A percentile compares a stretch with the other conserved stretches of the same genome.
phyloP scores from a whole-genome alignment of 2,329 filamentous ascomycete genomes.

The Exophiala lecanii-corni region DNA sequence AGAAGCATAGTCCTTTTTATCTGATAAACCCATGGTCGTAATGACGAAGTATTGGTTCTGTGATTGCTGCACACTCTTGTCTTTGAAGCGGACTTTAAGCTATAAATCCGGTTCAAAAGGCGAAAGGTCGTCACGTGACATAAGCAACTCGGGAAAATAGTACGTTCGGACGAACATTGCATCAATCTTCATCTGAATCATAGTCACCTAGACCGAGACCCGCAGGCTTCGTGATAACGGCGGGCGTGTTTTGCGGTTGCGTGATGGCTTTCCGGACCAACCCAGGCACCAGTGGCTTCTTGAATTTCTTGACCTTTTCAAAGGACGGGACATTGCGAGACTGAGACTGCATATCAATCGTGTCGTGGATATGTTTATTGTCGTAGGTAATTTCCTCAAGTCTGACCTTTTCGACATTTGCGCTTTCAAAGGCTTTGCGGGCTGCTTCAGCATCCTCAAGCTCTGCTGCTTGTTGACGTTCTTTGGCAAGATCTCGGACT shows the following conservation, averaged over 20 bases:
- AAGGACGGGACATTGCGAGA: slow-evolving; percentile 58
- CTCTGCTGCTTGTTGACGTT: slow-evolving; percentile 63
- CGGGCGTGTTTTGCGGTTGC: not conserved
- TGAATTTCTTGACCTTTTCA: slow-evolving; percentile 74
- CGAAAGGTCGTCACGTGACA: no score
- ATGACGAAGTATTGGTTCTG: no score
- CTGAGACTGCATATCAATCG: slow-evolving; percentile 12
- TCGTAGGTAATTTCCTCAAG: slow-evolving; percentile 38
- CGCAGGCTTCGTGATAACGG: slow-evolving; percentile 3
- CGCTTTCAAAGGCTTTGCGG: slow-evolving; percentile 67
- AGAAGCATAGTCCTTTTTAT: no score
- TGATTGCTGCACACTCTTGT: no score
- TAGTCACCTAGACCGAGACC: slow-evolving; percentile 24
- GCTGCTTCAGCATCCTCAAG: slow-evolving; percentile 80
- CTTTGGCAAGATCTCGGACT: slow-evolving; percentile 52
- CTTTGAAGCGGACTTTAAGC: no score
- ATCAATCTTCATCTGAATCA: slow-evolving; percentile 24
- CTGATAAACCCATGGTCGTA: no score
- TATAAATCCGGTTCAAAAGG: no score
- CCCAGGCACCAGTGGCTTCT: slow-evolving; percentile 71
- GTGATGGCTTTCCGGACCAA: slow-evolving; percentile 67
- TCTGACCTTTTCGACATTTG: slow-evolving; percentile 51
- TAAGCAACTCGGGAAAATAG: no score
- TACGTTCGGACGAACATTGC: no score
- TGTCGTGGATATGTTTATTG: slow-evolving; percentile 32